These are phyloP conservation scores for Parietichytrium sp. DNA, from an alignment of 108 stramenopile species.

Conservation along the genomic window DNA sequence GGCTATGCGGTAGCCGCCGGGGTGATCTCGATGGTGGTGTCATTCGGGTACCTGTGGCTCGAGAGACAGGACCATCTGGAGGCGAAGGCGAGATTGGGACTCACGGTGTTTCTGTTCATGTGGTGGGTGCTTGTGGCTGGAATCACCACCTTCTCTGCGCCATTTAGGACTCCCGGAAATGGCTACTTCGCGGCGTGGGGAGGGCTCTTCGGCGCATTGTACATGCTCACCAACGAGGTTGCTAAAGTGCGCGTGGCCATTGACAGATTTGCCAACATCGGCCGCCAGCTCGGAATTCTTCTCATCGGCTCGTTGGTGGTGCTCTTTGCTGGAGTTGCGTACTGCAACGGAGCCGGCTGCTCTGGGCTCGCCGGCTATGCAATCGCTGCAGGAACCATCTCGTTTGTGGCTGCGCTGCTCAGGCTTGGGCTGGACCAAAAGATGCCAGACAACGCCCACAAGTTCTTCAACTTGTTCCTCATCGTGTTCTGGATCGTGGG, in stretches of 20 bases:
- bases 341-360: not conserved
- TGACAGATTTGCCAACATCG: slow-evolving; percentile 27
- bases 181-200: slow-evolving; percentile 41
- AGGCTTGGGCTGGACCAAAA: not conserved
- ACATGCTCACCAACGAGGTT: slow-evolving; percentile 10
- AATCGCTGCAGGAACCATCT: slow-evolving; percentile 5
- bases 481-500: slow-evolving; percentile 19
- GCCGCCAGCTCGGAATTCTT: slow-evolving; percentile 18
- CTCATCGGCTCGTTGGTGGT: slow-evolving; percentile 4
- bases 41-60: not conserved
- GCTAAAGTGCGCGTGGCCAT: not conserved
- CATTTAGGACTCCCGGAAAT: slow-evolving; percentile 8
- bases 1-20: slow-evolving; percentile 28
- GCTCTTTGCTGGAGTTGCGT: not conserved
- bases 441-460: not conserved
- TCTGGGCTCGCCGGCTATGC: not conserved
- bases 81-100: not conserved
- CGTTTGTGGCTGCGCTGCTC: not conserved
- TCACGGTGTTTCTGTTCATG: not conserved
- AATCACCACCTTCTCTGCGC: not conserved
- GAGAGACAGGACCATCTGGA: not conserved
- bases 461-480: slow-evolving; percentile 15
- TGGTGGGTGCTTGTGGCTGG: slow-evolving; percentile 35
- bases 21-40: slow-evolving; percentile 37
- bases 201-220: not conserved